Percentiles rank a stretch among this genome's conserved stretches.
Conservation (phyloP, 164 flowering plant species). For the Malania oleifera region DNA sequence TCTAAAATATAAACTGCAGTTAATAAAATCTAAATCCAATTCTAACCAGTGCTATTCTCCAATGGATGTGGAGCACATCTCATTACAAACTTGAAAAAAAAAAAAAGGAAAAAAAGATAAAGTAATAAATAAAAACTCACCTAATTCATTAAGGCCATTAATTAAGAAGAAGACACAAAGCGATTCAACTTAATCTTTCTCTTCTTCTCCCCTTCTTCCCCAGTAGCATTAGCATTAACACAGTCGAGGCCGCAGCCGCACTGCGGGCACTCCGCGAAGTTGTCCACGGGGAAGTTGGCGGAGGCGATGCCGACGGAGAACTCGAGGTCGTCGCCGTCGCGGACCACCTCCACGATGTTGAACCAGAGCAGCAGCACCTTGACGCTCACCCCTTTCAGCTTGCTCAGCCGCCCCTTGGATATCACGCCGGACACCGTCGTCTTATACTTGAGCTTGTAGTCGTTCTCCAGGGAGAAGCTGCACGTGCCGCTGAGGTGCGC, state of each 20-base stretch:
- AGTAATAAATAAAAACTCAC: no score
- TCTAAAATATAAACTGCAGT: no score
- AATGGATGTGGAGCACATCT: no score
- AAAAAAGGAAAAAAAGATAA: no score
- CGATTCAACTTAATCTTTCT: neutral
- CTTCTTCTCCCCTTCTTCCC: no score
- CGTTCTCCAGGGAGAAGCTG: conserved; percentile 22
- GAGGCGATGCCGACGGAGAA: conserved; percentile 8
- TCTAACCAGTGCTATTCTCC: no score
- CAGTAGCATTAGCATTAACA: no score
- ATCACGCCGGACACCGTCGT: conserved; percentile 25
- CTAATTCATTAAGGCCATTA: no score
- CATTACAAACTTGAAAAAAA: no score
- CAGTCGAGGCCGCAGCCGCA: conserved; percentile 61
- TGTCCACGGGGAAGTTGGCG: neutral
- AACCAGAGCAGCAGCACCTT: conserved; percentile 37
- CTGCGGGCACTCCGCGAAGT: conserved; percentile 8
- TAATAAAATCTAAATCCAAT: no score
- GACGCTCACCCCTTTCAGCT: conserved; percentile 31
- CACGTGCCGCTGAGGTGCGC: conserved; percentile 25
- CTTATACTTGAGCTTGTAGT: conserved; percentile 32
- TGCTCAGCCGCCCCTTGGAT: conserved; percentile 16
- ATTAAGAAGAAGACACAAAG: conserved; percentile 10
- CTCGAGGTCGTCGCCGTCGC: conserved; percentile 20
- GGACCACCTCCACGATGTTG: conserved; percentile 26